Base-by-base conservation (phyloP, 78 protist species). In the Emiliania huxleyi region DNA sequence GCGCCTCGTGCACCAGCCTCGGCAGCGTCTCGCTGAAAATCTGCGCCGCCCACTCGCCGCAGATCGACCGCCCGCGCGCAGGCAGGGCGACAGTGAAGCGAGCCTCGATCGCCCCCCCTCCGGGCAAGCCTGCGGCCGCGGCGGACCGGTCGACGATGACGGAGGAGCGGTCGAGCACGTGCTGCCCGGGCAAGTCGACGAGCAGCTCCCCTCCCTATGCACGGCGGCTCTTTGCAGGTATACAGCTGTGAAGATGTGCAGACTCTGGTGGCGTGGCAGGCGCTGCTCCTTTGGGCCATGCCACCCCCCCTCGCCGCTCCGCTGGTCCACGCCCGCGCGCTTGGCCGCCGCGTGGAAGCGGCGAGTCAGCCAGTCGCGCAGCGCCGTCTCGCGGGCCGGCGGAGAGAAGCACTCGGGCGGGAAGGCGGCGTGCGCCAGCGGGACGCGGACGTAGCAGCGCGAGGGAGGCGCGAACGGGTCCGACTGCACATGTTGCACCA, bases 1-100 rank as follows among this genome's bases (percentile, higher is more conserved):
- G 43, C 35, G 91, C 45, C 35, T 2, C 44, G 29, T 19, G 1
- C 19, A 77, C 69, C 22, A 46, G 69, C 38, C 12, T 11, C 29
- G 94, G 77, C n/a, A 91, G 69, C 45, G 40, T 42, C 22, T 0
- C 77, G 43, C 38, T 21, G 44, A 73, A 21, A n/a, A 84, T 21
- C 11, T 19, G 2, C 33, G 56, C 46, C 33, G 93, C 94, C 71
- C 26, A 18, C 6, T 23, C 73, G 77, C 95, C 95, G 37, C 52
- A 0, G 35, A 91, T 84, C 19, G 69, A 38, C 29, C 95, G 85
- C 37, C 95, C 95, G 0, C 38, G n/a, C 25, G 95, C n/a, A 62
- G 95, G 95, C 49, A 94, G 77, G 33, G 87, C 73, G 35, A 94
- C 75, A 21, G 56, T 87, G 83, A 94, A 55, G 25, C 94, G 85